Evolutionary conservation across 441 rosid genomes (phyloP).

Genomic region (Eutrema salsugineum): DNA sequence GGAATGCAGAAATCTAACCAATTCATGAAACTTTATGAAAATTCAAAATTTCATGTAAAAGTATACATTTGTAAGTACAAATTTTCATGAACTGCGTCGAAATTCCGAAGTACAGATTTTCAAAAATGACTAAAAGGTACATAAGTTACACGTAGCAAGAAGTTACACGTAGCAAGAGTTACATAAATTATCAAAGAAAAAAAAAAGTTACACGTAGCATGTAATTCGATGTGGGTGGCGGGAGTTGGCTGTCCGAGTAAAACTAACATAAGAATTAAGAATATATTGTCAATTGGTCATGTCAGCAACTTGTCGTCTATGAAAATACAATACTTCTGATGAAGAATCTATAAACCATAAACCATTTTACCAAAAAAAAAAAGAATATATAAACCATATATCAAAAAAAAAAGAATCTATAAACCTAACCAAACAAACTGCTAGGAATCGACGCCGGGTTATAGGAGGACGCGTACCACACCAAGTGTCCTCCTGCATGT

Average conservation of each 20-base stretch:
- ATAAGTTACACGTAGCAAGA: not conserved
- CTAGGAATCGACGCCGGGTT: constrained; percentile 26
- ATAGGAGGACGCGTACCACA: constrained; percentile 26
- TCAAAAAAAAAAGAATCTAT: too few species aligned
- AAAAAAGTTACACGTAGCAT: not conserved
- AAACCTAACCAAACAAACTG: constrained; percentile 8
- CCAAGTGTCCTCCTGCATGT: constrained; percentile 35
- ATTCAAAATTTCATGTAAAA: too few species aligned
- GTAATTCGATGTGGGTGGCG: too few species aligned
- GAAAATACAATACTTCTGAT: not conserved
- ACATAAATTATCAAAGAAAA: too few species aligned
- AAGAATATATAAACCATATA: too few species aligned
- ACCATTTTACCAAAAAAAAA: too few species aligned
- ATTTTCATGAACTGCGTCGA: too few species aligned
- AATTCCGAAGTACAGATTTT: not conserved
- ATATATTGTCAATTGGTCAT: too few species aligned
- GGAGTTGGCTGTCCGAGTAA: not conserved
- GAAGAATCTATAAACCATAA: not conserved
- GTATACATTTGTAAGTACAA: too few species aligned
- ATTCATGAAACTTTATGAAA: too few species aligned
- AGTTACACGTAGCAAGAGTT: too few species aligned
- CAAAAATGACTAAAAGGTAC: not conserved
- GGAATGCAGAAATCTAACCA: too few species aligned
- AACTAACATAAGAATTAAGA: not conserved
- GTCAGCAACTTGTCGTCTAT: not conserved